Evolutionary conservation across 164 flowering plant species (phyloP), one percentile per base, ranked within the genome.

Genomic region (Macadamia tetraphylla): DNA sequence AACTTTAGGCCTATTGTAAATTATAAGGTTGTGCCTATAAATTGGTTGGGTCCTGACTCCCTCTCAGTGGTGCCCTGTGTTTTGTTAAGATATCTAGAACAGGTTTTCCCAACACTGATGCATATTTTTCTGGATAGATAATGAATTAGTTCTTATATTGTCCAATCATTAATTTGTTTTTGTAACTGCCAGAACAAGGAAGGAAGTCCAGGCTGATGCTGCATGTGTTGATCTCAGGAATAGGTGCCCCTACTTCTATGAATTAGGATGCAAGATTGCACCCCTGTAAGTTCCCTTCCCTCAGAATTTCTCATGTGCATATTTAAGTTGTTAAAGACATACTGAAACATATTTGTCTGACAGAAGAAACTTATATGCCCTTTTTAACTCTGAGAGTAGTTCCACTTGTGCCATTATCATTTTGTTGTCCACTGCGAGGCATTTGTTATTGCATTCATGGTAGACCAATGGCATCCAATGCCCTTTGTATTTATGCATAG

Each of bases 171-270:
- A 23, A 43, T 66, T 23, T 72, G 40, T 29, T 48, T 40, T 67
- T 52, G 5, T 64, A 6, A 11, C 65, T 66, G 32, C 62, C 82
- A 91, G 97, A 75, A 94, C 96, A 62, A 80, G 95, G 77, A 85
- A 88, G 80, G 98, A 91, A 85, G 79, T 91, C 65, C 94, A 86
- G 70, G 97, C 97, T 48, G 98, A 91, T 85, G 89, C 88, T 69
- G 92, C 87, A 49, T 85, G 81, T 76, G 98, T 94, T 70, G 87
- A 94, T 81, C 75, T 91, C 49, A 86, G 77, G 74, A 86, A 76
- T 65, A 85, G 90, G 32, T 86, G 90, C 69, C 83, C 79, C 32
- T 88, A 87, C 78, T 94, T 94, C 66, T 91, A 94, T 76, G 97
- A 94, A 76, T 81, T 94, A 70, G 98, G 98, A 65, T 87, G 89